Percentiles rank a stretch among this genome's conserved stretches.
Conservation (phyloP, 129 eudicot genomes). For the Scalesia atractyloides region DNA sequence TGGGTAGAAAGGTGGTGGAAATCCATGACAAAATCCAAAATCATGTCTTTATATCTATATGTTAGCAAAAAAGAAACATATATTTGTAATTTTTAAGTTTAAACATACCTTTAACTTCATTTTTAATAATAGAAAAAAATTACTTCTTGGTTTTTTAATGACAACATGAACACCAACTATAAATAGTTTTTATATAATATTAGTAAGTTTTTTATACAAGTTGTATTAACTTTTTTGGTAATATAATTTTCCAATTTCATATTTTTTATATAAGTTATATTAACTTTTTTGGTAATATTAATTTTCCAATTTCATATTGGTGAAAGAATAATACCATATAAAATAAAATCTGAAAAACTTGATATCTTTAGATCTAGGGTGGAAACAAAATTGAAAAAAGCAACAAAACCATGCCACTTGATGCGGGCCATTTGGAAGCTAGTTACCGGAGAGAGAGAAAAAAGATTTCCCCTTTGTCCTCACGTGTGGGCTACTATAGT, state of each 20-base stretch:
- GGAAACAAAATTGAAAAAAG: conserved; percentile 15
- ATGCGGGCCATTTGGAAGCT: conserved; percentile 59
- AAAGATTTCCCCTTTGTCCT: conserved; percentile 35
- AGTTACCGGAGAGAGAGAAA: conserved; percentile 27
- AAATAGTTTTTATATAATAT: too few relatives aligned
- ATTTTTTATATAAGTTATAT: too few relatives aligned
- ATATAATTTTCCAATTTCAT: too few relatives aligned
- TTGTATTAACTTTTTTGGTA: too few relatives aligned
- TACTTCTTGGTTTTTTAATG: too few relatives aligned
- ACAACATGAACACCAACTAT: too few relatives aligned
- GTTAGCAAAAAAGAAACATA: conserved; percentile 27
- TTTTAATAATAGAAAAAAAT: too few relatives aligned
- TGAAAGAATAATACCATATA: background rate
- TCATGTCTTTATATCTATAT: conserved; percentile 36
- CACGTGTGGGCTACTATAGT: conserved; percentile 31
- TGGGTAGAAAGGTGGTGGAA: conserved; percentile 45
- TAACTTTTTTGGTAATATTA: too few relatives aligned
- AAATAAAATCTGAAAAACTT: background rate
- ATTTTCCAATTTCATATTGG: background rate
- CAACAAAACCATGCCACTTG: conserved; percentile 58
- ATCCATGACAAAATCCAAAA: conserved; percentile 46
- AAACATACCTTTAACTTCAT: background rate
- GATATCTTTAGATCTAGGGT: background rate
- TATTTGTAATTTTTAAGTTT: background rate
- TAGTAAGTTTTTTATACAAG: too few relatives aligned